Evolutionary conservation across 495 filamentous ascomycete species (phyloP).

Genomic region (Penicillium lagena): DNA sequence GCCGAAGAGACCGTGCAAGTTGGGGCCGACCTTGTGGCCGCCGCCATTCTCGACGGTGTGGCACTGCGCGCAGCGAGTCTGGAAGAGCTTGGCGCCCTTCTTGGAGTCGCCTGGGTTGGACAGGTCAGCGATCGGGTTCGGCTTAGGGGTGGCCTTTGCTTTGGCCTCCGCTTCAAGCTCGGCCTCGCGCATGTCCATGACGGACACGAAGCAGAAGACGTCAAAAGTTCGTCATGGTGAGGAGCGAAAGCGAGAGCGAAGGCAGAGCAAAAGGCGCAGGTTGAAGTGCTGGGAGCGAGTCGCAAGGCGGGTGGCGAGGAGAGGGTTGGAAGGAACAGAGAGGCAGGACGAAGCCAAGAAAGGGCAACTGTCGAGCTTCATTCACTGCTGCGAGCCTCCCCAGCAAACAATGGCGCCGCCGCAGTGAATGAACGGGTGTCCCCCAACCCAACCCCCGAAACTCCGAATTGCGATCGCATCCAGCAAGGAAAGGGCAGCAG

Average conservation of each 20-base stretch:
- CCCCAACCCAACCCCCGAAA: neutral
- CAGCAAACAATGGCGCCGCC: neutral
- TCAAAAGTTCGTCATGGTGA: conserved; percentile 25
- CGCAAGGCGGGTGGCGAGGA: too few species aligned
- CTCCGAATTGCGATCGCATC: conserved; percentile 3
- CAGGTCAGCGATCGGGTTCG: conserved; percentile 16
- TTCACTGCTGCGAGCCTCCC: conserved; percentile 1
- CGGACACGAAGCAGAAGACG: conserved; percentile 17
- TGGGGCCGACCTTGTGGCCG: conserved; percentile 96
- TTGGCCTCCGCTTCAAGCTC: conserved; percentile 15
- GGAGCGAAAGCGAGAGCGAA: neutral
- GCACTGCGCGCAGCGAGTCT: conserved; percentile 97
- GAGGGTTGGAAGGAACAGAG: neutral
- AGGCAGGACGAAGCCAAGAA: neutral
- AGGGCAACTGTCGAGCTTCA: neutral
- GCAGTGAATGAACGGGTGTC: neutral
- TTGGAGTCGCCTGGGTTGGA: conserved; percentile 69
- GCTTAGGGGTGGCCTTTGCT: conserved; percentile 2
- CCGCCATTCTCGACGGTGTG: conserved; percentile 85
- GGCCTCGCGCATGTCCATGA: conserved; percentile 22
- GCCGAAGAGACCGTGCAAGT: conserved; percentile 95
- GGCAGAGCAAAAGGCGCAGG: neutral
- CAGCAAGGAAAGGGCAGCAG: conserved; percentile 4
- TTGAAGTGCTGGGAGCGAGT: neutral
- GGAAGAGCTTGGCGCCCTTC: conserved; percentile 99